Percentiles rank a stretch among this genome's conserved stretches.
Conservation (phyloP, 495 filamentous ascomycete species). For the Penicillium canescens region DNA sequence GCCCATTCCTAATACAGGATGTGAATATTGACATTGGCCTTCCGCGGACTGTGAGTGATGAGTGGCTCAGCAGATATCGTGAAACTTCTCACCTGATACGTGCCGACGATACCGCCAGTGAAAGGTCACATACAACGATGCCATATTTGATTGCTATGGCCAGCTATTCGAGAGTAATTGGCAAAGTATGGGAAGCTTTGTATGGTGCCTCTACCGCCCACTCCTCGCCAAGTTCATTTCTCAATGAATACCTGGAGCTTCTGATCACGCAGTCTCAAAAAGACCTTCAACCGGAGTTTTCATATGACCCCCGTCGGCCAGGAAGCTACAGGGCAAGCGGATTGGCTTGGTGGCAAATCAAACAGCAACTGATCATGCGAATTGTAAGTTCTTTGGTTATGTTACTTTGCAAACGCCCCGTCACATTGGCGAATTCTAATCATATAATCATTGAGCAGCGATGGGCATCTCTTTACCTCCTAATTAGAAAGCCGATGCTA, state of each 20-base stretch:
- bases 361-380: constrained; percentile 27
- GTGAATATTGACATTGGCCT: constrained; percentile 24
- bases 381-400: constrained; percentile 15
- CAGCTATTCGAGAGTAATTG: constrained; percentile 24
- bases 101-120: neutral
- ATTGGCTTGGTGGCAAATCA: constrained; percentile 21
- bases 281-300: constrained; percentile 16
- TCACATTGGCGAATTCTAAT: neutral
- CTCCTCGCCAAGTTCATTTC: constrained; percentile 11
- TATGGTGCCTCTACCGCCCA: constrained; percentile 22
- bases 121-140: neutral
- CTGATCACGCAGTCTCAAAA: constrained; percentile 20
- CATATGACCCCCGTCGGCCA: constrained; percentile 9
- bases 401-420: neutral
- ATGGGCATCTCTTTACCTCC: constrained; percentile 26
- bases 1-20: constrained; percentile 29
- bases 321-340: neutral
- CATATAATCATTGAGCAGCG: constrained; percentile 10
- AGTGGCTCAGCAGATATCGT: constrained; percentile 14
- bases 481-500: constrained; percentile 27
- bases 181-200: constrained; percentile 29
- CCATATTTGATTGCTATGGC: constrained; percentile 25
- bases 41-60: constrained; percentile 22
- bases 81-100: neutral
- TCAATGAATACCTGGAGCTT: constrained; percentile 24